Evolutionary conservation across 441 rosid genomes (phyloP), one percentile per base, ranked within the genome.

Genomic region (Adansonia gregorii): DNA sequence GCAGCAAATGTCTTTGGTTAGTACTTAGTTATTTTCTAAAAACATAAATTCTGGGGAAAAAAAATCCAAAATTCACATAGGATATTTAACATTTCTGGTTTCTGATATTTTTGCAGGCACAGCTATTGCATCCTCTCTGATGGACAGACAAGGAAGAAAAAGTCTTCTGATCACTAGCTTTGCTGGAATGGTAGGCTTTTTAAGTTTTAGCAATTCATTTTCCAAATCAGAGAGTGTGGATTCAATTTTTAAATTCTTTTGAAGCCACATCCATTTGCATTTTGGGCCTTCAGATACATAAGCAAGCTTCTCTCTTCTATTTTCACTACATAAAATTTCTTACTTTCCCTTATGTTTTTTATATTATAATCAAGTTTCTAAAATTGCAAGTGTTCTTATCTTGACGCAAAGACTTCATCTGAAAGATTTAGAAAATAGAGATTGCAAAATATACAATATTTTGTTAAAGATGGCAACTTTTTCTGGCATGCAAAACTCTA

Each of bases 131-230:
- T 96, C 99, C 61, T 93, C 97, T 46, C 89, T 96, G 83, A 96
- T 96, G 99, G 99, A 96, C 89, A 91, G 78, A 79, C 93, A 91
- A 87, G 99, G 99, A 84, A 88, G 99, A 81, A 96, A 93, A 83
- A 92, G 98, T 85, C 97, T 96, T 72, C 80, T 96, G 71, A 83
- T 93, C 55, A 93, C 85, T 74, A 96, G 99, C 87, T 96, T 96
- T 83, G 74, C 87, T 61, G 98, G 98, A 87, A 96, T 96, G 97
- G 99, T 94, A 88, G 39, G 76, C 58, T 72, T 55, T 8, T 17
- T 10, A 31, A 54, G 5, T 55, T 72, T n/a, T 39, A 55, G 65
- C 31, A 17, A 6, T 10, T 72, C 65, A 39, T 72, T 11, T 72
- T 39, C 65, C 65, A 72, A 71, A 52, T 51, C 45, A 15, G 15